Conservation (phyloP, 2,329 filamentous ascomycete species). For the Apiospora malaysiana region DNA sequence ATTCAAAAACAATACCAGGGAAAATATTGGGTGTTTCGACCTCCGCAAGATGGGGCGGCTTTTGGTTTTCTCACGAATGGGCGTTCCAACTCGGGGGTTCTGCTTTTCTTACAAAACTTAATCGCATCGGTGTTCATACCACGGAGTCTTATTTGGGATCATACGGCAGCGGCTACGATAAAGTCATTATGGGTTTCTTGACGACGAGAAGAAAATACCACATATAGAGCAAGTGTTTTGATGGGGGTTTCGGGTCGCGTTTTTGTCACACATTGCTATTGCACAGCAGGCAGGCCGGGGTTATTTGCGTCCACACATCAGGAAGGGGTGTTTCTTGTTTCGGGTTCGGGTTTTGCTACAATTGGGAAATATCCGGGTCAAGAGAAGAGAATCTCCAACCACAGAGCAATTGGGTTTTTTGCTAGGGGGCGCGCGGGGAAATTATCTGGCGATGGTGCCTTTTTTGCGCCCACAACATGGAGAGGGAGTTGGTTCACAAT, state of each 20-base stretch:
- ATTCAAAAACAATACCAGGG: constrained; percentile 25
- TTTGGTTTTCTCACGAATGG: constrained; percentile 49
- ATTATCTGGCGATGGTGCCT: constrained; percentile 35
- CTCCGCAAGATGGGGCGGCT: constrained; percentile 47
- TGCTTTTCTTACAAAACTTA: constrained; percentile 49
- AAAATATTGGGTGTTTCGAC: constrained; percentile 40
- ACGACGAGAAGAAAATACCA: constrained; percentile 55
- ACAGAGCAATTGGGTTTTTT: constrained; percentile 37
- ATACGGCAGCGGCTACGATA: constrained; percentile 50
- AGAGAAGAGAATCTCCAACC: constrained; percentile 39
- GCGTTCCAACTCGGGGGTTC: constrained; percentile 50
- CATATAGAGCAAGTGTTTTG: constrained; percentile 58
- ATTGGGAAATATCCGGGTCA: constrained; percentile 41
- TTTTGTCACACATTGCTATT: constrained; percentile 44
- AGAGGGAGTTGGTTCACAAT: constrained; percentile 44
- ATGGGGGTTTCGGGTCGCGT: constrained; percentile 41
- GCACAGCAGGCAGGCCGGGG: constrained; percentile 38
- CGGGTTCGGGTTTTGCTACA: constrained; percentile 30
- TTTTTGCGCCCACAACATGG: constrained; percentile 32
- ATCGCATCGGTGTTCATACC: constrained; percentile 56
- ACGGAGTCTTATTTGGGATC: constrained; percentile 50
- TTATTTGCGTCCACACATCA: constrained; percentile 30
- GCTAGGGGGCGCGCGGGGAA: constrained; percentile 29
- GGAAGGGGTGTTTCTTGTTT: constrained; percentile 31
- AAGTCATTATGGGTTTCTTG: constrained; percentile 56